These are phyloP conservation scores for Immersiporthe knoxdaviesiana DNA, from an alignment of 2,329 filamentous ascomycete genomes.

Conservation along the genomic window DNA sequence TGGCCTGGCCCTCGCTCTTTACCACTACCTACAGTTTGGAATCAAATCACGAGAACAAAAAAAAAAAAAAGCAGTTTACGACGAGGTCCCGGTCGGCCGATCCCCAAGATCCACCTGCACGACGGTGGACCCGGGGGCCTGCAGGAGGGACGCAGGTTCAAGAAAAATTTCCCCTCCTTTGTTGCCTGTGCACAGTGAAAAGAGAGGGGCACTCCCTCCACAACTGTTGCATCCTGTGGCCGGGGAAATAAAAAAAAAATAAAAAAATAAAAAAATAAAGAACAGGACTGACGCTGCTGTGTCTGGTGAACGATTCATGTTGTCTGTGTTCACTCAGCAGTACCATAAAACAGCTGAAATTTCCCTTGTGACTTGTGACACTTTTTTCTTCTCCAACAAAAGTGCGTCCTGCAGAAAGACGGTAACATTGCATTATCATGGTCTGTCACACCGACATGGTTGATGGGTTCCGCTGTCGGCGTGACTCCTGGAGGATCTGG, in stretches of 20 bases:
- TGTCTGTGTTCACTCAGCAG: too few species aligned
- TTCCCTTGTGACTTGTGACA: neutral
- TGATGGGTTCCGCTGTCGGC: neutral
- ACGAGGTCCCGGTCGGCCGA: neutral
- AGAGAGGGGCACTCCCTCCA: neutral
- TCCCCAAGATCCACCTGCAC: neutral
- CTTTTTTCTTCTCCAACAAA: neutral
- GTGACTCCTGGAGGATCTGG: neutral
- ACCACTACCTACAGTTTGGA: neutral
- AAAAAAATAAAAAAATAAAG: too few species aligned
- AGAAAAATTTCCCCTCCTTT: neutral
- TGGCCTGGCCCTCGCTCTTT: slow-evolving; percentile 18
- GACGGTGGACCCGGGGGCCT: neutral
- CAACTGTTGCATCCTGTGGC: neutral
- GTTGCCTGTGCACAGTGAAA: neutral
- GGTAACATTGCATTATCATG: neutral
- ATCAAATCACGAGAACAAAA: neutral
- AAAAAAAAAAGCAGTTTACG: neutral
- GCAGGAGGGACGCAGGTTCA: neutral
- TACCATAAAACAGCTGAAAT: too few species aligned
- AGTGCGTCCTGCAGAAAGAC: neutral
- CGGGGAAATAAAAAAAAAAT: neutral
- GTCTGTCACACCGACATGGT: slow-evolving; percentile 5
- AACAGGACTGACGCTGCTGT: too few species aligned
- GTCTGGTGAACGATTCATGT: too few species aligned